Percentiles rank a stretch among this genome's conserved stretches.
Evolutionary conservation across 208 protist genomes (phyloP).

Genomic region (Wallacemonas rigidus): DNA sequence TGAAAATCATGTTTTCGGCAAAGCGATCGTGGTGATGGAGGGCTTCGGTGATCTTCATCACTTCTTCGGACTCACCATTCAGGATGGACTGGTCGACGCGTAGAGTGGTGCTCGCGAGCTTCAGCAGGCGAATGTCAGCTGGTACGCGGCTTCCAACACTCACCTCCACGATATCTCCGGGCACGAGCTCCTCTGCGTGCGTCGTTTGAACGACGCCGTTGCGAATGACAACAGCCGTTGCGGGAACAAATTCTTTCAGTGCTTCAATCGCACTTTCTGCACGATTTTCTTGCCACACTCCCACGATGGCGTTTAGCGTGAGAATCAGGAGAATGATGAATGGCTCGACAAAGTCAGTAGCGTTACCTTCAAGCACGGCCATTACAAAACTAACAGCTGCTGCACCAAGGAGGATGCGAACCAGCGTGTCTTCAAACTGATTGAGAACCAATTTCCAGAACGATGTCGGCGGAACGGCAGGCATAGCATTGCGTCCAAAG

Average conservation of each 20-base stretch:
- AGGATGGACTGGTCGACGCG: conserved; percentile 92
- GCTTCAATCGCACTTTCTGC: conserved; percentile 92
- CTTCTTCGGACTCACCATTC: conserved; percentile 94
- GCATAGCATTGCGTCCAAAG: conserved; percentile 77
- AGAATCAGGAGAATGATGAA: conserved; percentile 96
- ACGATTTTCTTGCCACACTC: conserved; percentile 93
- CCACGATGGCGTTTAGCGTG: conserved; percentile 92
- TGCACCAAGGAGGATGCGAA: conserved; percentile 85
- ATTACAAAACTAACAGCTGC: conserved; percentile 84
- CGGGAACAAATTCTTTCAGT: conserved; percentile 72
- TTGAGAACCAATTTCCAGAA: conserved; percentile 82
- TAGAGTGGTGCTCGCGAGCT: conserved; percentile 87
- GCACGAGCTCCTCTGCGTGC: conserved; percentile 87
- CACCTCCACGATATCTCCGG: conserved; percentile 95
- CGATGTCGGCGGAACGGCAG: conserved; percentile 52
- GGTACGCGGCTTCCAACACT: conserved; percentile 94
- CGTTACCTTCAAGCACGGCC: conserved; percentile 70
- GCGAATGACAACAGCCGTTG: conserved; percentile 69
- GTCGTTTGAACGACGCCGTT: conserved; percentile 56
- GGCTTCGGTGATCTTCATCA: conserved; percentile 64
- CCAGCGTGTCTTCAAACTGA: conserved; percentile 92
- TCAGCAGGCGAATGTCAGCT: conserved; percentile 93
- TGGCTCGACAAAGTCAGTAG: conserved; percentile 89
- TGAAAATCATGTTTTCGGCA: conserved; percentile 91
- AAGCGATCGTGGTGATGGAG: conserved; percentile 56